Base-by-base conservation (phyloP, 2,329 filamentous ascomycete species). In the Thermoascus crustaceus region DNA sequence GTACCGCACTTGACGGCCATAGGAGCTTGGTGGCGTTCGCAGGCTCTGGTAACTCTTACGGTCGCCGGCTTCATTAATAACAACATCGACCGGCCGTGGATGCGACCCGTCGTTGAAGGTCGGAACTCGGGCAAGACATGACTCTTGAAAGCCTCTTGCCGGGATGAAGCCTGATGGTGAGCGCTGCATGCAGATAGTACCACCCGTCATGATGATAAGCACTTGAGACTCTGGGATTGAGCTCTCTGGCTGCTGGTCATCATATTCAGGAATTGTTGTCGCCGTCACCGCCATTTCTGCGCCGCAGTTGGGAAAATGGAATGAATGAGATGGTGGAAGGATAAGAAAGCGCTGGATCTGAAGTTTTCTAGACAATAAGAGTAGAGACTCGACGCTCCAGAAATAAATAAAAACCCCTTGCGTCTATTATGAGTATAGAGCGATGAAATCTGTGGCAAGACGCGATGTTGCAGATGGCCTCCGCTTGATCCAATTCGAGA, bases 131-230 rank as follows among this genome's bases (percentile, higher is more conserved):
- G 82, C 81, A 69, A 95, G 81, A 50, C 85, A 86, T 46, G 78
- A 78, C 50, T 91, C 76, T 29, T 94, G 69, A 56, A 95, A 94
- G 3, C 83, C 82, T 49, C 76, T 69, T 37, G 84, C 82, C 4
- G 88, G 88, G 22, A 91, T 72, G 35, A 94, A 76, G 1, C 88
- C 88, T 46, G 86, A 76, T 6, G 75, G 73, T 7, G 85, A 86
- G 36, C 79, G 80, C 54, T 82, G 78, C 88, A 95, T 94, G 64
- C 86, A 94, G 52, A 94, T 94, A n/a, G 62, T 65, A 36, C 58
- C 65, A 55, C 85, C 87, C 8, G 88, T 94, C 68, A 93, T 89
- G 60, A 94, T 85, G 52, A 94, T 82, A 45, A 95, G 71, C 8
- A 95, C 83, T 39, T 84, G 73, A 16, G 85, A 85, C 58, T 93